Base-by-base conservation (phyloP, 2,329 filamentous ascomycete genomes). In the Aspergillus nomiae region DNA sequence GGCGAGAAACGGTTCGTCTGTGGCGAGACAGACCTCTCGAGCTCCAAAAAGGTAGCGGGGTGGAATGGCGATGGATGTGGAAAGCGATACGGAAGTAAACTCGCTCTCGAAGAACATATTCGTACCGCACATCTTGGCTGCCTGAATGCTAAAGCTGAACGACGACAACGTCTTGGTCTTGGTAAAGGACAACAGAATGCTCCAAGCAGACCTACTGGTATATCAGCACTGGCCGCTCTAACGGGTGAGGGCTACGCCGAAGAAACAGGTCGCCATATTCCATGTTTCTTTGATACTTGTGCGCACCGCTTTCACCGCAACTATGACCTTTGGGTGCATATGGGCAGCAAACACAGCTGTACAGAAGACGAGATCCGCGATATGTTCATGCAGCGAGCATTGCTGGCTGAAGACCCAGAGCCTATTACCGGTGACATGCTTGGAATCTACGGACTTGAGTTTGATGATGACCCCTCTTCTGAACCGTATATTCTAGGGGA, bases 21-120 rank as follows among this genome's bases (percentile, higher is more conserved):
- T 72, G 92, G 92, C 19, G 79, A 89, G 55, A 85, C 88, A 12
- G 87, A 90, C 68, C 79, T 93, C 1, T 81, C 79, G 10, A 75
- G 79, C 6, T 84, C 81, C n/a, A 81, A 82, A 9, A 87, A 87
- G 51, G 79, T 95, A 1, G 77, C 80, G 11, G 81, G 77, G 7
- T 96, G 92, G 90, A 82, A 86, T 61, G 85, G 84, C 26, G 78
- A 84, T 11, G 91, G 90, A 19, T 98, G 94, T 72, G 91, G 90
- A 2, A 86, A 88, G 64, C 85, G 85, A 41, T 95, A 96, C 72
- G 86, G 87, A 63, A 91, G 90, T 65, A 97, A 96, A 76, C 85
- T 87, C 21, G 88, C 88, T 34, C 84, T 97, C 0, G 91, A 94
- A 75, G 90, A 95, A 68, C 94, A 98, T 74, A 85, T 97, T 51